Evolutionary conservation across 164 flowering plant genomes (phyloP), one percentile per base, ranked within the genome.

Genomic region (Aristolochia contorta): DNA sequence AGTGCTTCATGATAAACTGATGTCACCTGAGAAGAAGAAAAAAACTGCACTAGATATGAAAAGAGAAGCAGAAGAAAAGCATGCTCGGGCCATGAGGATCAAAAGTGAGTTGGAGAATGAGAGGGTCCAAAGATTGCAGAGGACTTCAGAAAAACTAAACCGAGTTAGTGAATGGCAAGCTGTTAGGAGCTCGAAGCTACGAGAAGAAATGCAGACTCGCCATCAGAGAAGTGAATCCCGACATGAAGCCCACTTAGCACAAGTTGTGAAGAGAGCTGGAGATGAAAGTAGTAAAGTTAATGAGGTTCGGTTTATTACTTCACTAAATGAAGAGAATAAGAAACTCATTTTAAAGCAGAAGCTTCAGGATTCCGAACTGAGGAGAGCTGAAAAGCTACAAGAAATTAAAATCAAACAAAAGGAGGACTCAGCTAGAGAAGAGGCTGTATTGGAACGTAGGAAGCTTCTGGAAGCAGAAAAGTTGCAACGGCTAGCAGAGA

Each of bases 101-200:
- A 82, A 92, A 75, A 75, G 61, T 66, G 94, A 91, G 65, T 70
- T 89, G 67, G 98, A 91, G 79, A 86, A 76, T 66, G 98, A 88
- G 68, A 83, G 92, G 69, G 82, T 82, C 58, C 98, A 89, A 68
- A 86, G 80, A 70, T 81, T 91, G 58, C 98, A 91, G 68, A 84
- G 87, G 20, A 86, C 85, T 46, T 86, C 98, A 20, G 89, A 89
- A 74, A 91, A 91, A 66, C 70, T 91, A 54, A 86, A 76, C 66
- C 98, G 98, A 62, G 96, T 89, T 16, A 89, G 73, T 77, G 98
- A 91, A 71, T 85, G 90, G 92, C 98, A 89, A 67, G 90, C 94
- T 63, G 89, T 80, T 32, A 92, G 96, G 48, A 85, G 74, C 71
- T 75, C 74, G 81, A 91, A 85, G 74, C 71, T 91, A 75, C 74